Conservation (phyloP, 352 stramenopile species). For the Phytophthora idaei region DNA sequence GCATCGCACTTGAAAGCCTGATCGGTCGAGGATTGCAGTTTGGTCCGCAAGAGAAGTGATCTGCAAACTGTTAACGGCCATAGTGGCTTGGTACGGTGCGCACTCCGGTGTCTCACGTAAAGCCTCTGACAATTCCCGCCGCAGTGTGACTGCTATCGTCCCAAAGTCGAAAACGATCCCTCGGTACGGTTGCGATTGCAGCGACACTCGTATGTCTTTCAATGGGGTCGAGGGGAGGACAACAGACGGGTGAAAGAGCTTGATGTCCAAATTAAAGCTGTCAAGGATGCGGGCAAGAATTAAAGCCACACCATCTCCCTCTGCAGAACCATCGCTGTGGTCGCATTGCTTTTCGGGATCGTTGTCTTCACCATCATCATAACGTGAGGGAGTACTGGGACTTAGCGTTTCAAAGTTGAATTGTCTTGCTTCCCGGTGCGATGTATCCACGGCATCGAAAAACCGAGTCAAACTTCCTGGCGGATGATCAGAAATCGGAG, state of each 20-base stretch:
- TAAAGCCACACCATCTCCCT: slow-evolving; percentile 9
- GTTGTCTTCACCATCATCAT: background rate
- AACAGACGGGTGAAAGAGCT: slow-evolving; percentile 51
- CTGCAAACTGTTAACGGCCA: slow-evolving; percentile 35
- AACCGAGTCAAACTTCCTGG: slow-evolving; percentile 55
- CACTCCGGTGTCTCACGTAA: slow-evolving; percentile 2
- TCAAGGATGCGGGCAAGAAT: slow-evolving; percentile 31
- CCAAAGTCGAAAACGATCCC: slow-evolving; percentile 64
- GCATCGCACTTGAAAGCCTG: slow-evolving; percentile 40
- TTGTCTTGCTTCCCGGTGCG: slow-evolving; percentile 30
- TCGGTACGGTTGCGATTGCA: slow-evolving; percentile 37
- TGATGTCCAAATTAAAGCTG: slow-evolving; percentile 43
- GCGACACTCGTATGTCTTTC: slow-evolving; percentile 31
- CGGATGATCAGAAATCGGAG: slow-evolving; percentile 17
- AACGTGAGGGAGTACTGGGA: background rate
- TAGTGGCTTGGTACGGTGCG: slow-evolving; percentile 20
- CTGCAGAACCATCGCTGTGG: slow-evolving; percentile 7
- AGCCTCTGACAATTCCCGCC: slow-evolving; percentile 20
- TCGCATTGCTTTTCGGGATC: slow-evolving; percentile 2
- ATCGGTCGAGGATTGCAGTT: slow-evolving; percentile 43
- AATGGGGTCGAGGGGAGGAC: slow-evolving; percentile 52
- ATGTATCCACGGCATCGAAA: slow-evolving; percentile 66
- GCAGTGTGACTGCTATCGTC: slow-evolving; percentile 36
- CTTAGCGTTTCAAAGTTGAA: slow-evolving; percentile 23
- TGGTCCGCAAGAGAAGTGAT: slow-evolving; percentile 38